These are phyloP conservation scores for Henningerozyma blattae DNA, from an alignment of 805 yeast species.

Conservation along the genomic window DNA sequence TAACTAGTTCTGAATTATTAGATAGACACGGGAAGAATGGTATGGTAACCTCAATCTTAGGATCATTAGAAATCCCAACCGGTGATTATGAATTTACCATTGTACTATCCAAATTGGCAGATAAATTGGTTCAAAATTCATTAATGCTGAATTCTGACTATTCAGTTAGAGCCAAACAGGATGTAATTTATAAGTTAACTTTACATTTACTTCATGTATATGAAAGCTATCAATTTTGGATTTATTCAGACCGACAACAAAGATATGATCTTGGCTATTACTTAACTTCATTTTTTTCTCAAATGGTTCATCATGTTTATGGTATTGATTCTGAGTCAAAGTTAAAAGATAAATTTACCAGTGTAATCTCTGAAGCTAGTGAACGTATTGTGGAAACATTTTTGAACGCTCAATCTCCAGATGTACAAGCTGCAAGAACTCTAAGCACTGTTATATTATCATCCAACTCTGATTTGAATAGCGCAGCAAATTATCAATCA, in stretches of 20 bases:
- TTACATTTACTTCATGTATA: slow-evolving; percentile 52
- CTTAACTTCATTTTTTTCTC: slow-evolving; percentile 42
- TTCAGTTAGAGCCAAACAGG: slow-evolving; percentile 34
- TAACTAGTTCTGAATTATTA: slow-evolving; percentile 54
- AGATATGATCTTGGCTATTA: slow-evolving; percentile 48
- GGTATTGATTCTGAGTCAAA: slow-evolving; percentile 34
- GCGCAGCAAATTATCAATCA: neutral
- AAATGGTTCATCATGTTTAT: slow-evolving; percentile 40
- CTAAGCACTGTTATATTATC: slow-evolving; percentile 11
- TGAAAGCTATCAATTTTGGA: slow-evolving; percentile 66
- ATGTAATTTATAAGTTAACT: slow-evolving; percentile 42
- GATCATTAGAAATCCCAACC: slow-evolving; percentile 57
- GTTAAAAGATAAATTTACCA: slow-evolving; percentile 33
- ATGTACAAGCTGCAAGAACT: slow-evolving; percentile 29
- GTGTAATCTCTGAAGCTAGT: slow-evolving; percentile 40
- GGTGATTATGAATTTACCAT: slow-evolving; percentile 59
- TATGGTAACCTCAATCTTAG: slow-evolving; percentile 45
- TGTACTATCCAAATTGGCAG: slow-evolving; percentile 42
- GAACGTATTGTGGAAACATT: slow-evolving; percentile 42
- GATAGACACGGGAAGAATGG: slow-evolving; percentile 57
- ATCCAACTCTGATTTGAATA: slow-evolving; percentile 21
- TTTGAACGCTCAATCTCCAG: slow-evolving; percentile 37
- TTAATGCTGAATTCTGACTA: slow-evolving; percentile 22
- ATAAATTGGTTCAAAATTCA: slow-evolving; percentile 37
- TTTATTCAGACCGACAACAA: slow-evolving; percentile 43